Percentiles rank a stretch among this genome's conserved stretches.
Conservation (phyloP, 176 grass and related monocot species). For the Triticum dicoccoides region DNA sequence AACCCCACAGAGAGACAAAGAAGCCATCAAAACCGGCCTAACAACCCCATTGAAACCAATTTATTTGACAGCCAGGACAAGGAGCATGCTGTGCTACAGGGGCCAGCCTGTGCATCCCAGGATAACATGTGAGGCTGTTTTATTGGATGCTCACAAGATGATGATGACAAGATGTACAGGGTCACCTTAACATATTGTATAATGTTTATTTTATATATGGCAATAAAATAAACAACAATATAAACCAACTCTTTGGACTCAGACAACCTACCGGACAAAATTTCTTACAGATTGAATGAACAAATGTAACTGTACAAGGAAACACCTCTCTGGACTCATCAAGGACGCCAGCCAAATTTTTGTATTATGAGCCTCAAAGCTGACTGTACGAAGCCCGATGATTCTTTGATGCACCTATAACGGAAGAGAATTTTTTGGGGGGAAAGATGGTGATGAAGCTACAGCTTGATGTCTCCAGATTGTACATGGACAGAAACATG, state of each 20-base stretch:
- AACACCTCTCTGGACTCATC: constrained; percentile 12
- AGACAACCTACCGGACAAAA: constrained; percentile 51
- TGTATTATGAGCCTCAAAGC: constrained; percentile 23
- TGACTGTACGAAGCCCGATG: neutral
- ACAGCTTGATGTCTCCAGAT: constrained; percentile 32
- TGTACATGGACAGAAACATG: constrained; percentile 40
- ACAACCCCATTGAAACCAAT: constrained; percentile 40
- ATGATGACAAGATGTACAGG: constrained; percentile 37
- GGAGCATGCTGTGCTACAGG: constrained; percentile 17
- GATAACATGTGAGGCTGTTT: constrained; percentile 39
- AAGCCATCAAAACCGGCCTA: constrained; percentile 25
- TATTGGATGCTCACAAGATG: constrained; percentile 38
- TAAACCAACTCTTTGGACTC: constrained; percentile 22
- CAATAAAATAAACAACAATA: constrained; percentile 30
- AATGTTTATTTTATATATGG: constrained; percentile 32
- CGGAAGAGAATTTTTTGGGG: constrained; percentile 43
- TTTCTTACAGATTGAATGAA: constrained; percentile 92
- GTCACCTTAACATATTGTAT: constrained; percentile 8
- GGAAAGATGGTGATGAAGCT: constrained; percentile 6
- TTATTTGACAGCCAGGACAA: constrained; percentile 37
- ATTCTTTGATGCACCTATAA: constrained; percentile 30
- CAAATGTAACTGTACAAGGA: constrained; percentile 81
- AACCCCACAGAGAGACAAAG: constrained; percentile 16
- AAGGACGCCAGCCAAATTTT: neutral
- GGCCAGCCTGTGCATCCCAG: constrained; percentile 45